Evolutionary conservation across 2,329 filamentous ascomycete genomes (phyloP), one percentile per base, ranked within the genome.

Genomic region (Dryadomyces sulphureus): DNA sequence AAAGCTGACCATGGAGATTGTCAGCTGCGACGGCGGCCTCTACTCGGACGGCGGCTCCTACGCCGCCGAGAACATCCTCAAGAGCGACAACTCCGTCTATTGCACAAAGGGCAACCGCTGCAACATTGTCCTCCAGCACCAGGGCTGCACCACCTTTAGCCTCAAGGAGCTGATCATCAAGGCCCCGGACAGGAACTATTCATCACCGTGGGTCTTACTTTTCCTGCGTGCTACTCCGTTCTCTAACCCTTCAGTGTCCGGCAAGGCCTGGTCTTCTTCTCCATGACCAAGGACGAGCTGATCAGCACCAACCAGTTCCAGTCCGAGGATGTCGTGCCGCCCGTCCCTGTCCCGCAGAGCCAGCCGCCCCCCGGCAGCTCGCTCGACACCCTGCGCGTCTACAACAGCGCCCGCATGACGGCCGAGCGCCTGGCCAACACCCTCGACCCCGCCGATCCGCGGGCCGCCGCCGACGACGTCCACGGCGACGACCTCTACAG

Each of bases 211-310:
- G 63, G 85, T 76, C 3, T 24, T n/a, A 22, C 21, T 30, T 17
- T 20, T 22, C 5, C 36, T 19, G 12, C 17, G 27, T 25, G 16
- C 14, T 20, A 11, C 38, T 39, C 34, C 12, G 14, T 24, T 7
- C 21, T n/a, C 4, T 21, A 11, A 12, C 19, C n/a, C 12, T 12
- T 11, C 20, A 90, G 85, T 45, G 81, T 94, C 45, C 81, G 90
- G 62, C 84, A 94, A 70, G 90, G 92, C 39, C 81, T 95, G 73
- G 76, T 96, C 1, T 95, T 95, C 57, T 73, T 96, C 24, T 77
- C 85, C 40, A 94, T 95, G 89, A 75, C 79, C 36, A 75, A 80
- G 34, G 79, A 93, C 53, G 81, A 92, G 49, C 66, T 92, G 38
- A 74, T 70, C 19, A 73, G 81, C 48, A 92, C 86, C 11, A 74